Conservation (phyloP, 2,329 filamentous ascomycete species). For the Penicillium sp. region DNA sequence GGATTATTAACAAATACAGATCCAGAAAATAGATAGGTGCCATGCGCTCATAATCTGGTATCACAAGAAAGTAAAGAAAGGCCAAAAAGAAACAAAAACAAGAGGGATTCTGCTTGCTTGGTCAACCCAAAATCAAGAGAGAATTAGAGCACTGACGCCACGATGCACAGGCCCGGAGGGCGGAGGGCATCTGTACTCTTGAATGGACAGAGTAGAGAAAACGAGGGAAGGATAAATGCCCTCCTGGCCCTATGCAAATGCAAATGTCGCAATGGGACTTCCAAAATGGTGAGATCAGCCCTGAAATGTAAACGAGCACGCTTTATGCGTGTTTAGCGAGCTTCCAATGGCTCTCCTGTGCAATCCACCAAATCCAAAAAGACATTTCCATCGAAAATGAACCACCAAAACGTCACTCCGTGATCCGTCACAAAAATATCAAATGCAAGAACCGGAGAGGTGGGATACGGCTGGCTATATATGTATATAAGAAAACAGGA, state of each 20-base stretch:
- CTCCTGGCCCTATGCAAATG: slow-evolving; percentile 10
- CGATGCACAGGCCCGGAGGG: slow-evolving; percentile 24
- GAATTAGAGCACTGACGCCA: slow-evolving; percentile 30
- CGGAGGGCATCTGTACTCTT: slow-evolving; percentile 19
- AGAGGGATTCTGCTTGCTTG: slow-evolving; percentile 12
- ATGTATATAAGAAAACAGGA: background rate
- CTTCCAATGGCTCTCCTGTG: background rate
- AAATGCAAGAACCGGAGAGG: slow-evolving; percentile 1
- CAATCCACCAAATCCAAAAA: slow-evolving; percentile 6
- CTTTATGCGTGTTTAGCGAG: background rate
- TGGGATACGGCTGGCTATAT: background rate
- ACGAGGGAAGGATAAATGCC: slow-evolving; percentile 13
- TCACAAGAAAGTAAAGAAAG: slow-evolving; percentile 22
- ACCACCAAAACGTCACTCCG: slow-evolving; percentile 7
- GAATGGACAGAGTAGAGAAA: slow-evolving; percentile 6
- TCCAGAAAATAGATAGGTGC: slow-evolving; percentile 29
- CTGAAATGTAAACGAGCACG: background rate
- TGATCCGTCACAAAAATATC: slow-evolving; percentile 6
- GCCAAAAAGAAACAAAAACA: slow-evolving; percentile 7
- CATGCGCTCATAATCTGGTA: slow-evolving; percentile 36
- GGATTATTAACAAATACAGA: slow-evolving; percentile 33
- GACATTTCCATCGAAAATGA: background rate
- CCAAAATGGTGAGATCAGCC: background rate
- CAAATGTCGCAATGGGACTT: slow-evolving; percentile 3
- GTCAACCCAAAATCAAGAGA: slow-evolving; percentile 2